phyloP scores from a whole-genome alignment of 176 grass and related monocot genomes.

The Urochloa ruziziensis region DNA sequence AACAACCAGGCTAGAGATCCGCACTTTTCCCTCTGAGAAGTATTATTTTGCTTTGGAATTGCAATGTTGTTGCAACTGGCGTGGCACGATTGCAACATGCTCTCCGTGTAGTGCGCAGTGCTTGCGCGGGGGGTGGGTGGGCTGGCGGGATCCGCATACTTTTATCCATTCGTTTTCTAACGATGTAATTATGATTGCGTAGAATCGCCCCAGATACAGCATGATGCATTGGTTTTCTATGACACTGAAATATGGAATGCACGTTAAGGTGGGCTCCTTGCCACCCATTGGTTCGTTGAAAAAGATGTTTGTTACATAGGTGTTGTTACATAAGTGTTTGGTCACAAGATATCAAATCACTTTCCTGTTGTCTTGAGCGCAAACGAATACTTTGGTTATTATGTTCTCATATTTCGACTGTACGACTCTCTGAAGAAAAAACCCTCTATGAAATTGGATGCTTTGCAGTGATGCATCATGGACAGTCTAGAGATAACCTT shows the following conservation, averaged over 20 bases:
- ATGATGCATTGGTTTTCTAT: not conserved
- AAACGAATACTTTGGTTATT: not conserved
- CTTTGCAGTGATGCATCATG: constrained; percentile 50
- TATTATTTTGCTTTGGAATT: not conserved
- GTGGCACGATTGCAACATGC: not conserved
- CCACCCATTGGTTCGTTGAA: not conserved
- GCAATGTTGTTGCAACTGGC: not conserved
- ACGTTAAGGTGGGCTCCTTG: not conserved
- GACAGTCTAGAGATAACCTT: constrained; percentile 10
- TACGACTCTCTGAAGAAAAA: not conserved
- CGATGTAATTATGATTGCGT: not conserved
- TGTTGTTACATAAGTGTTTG: not conserved
- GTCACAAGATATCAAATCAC: not conserved
- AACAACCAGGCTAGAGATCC: not conserved
- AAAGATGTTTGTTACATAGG: not conserved
- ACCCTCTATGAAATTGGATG: not conserved
- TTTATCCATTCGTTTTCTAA: not conserved
- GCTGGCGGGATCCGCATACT: not conserved
- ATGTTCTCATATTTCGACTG: not conserved
- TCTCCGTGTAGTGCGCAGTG: not conserved
- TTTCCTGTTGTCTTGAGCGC: not conserved
- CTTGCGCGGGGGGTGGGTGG: not conserved
- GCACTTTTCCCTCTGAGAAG: not conserved
- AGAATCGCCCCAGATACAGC: not conserved
- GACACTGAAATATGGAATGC: not conserved